phyloP scores from a whole-genome alignment of 2,329 filamentous ascomycete genomes.

The Aspergillus caelatus region DNA sequence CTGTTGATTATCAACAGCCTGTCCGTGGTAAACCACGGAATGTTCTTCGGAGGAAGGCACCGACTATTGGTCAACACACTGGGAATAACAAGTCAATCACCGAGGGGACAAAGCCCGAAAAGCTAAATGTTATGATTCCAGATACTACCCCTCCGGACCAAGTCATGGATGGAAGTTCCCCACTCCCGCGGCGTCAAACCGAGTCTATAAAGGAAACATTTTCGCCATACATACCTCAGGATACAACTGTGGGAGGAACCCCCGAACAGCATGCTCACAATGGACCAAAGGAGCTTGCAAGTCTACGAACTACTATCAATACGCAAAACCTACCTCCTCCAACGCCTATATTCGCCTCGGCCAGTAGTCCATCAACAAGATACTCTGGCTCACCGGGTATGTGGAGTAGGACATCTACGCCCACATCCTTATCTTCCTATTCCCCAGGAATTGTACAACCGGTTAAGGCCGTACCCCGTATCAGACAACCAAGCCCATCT shows the following conservation, averaged over 20 bases:
- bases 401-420: conserved; percentile 52
- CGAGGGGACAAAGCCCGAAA: conserved; percentile 21
- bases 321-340: conserved; percentile 41
- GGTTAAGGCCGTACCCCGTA: conserved; percentile 38
- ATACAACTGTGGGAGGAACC: conserved; percentile 17
- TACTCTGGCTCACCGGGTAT: conserved; percentile 50
- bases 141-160: conserved; percentile 20
- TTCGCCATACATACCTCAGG: conserved; percentile 19
- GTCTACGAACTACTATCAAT: conserved; percentile 39
- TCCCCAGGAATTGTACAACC: conserved; percentile 50
- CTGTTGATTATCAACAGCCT: conserved; percentile 20
- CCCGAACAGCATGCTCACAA: conserved; percentile 22
- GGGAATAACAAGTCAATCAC: conserved; percentile 22
- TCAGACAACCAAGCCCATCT: conserved; percentile 40
- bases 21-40: conserved; percentile 37
- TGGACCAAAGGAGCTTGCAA: conserved; percentile 42
- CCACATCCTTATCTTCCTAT: conserved; percentile 53
- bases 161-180: conserved; percentile 17
- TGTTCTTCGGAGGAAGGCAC: conserved; percentile 45
- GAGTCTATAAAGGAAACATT: conserved; percentile 14
- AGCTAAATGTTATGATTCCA: conserved; percentile 37
- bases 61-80: conserved; percentile 42
- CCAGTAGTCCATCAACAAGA: conserved; percentile 49
- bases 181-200: conserved; percentile 16
- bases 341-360: conserved; percentile 41